Evolutionary conservation across 2,329 filamentous ascomycete species (phyloP).

Genomic region (Pseudocercospora cruenta): DNA sequence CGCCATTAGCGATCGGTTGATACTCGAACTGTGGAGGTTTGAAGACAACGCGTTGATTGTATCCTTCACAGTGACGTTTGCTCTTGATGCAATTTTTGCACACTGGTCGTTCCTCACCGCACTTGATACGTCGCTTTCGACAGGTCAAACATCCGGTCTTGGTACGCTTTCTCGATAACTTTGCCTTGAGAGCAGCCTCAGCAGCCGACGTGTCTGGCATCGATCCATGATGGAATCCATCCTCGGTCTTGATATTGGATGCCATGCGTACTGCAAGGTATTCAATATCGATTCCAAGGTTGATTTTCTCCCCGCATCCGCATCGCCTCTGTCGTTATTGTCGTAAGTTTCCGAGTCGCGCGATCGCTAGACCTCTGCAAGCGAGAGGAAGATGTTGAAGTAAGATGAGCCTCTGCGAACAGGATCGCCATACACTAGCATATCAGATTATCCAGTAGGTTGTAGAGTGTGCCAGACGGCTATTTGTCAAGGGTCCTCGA

Average conservation of each 20-base stretch:
- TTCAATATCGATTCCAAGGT: conserved; percentile 3
- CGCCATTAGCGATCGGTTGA: conserved; percentile 50
- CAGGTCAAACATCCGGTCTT: conserved; percentile 95
- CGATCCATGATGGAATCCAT: conserved; percentile 5
- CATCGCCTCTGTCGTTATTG: not conserved
- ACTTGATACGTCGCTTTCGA: conserved; percentile 93
- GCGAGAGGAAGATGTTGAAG: not conserved
- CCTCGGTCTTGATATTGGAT: conserved; percentile 14
- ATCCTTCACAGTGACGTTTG: conserved; percentile 81
- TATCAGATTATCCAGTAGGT: not conserved
- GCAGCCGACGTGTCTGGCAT: conserved; percentile 33
- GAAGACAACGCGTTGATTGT: conserved; percentile 79
- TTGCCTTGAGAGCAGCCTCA: conserved; percentile 36
- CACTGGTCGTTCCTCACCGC: conserved; percentile 82
- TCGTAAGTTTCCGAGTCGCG: not conserved
- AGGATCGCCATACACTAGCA: not conserved
- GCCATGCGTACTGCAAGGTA: conserved; percentile 14
- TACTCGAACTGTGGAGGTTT: conserved; percentile 70
- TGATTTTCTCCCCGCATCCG: not conserved
- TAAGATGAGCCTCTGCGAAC: not conserved
- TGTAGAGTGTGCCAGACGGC: conserved; percentile 4
- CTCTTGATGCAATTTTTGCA: conserved; percentile 87
- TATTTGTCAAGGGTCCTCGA: conserved; percentile 12
- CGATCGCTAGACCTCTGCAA: not conserved
- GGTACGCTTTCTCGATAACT: conserved; percentile 64